Conservation (phyloP, 169 alveolate species). For the Cryptosporidium sp. region DNA sequence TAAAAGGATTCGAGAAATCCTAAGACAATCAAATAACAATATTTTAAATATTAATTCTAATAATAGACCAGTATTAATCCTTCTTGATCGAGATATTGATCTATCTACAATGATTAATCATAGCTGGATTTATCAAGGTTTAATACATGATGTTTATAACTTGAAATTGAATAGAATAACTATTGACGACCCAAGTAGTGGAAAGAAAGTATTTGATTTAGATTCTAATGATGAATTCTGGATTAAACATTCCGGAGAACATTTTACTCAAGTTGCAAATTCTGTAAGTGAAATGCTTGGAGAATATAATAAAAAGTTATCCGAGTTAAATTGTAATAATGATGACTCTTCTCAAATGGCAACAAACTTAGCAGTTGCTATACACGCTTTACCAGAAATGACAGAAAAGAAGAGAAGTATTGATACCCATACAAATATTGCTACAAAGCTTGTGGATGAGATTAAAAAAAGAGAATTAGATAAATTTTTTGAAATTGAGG, state of each 20-base stretch:
- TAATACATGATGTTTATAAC: constrained; percentile 86
- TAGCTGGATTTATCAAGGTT: constrained; percentile 90
- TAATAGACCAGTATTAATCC: constrained; percentile 85
- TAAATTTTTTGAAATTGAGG: constrained; percentile 75
- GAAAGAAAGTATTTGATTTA: constrained; percentile 71
- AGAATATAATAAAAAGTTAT: constrained; percentile 74
- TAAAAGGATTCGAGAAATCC: constrained; percentile 81
- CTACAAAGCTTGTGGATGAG: constrained; percentile 85
- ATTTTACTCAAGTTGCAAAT: constrained; percentile 79
- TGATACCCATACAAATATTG: constrained; percentile 88
- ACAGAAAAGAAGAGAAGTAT: constrained; percentile 86
- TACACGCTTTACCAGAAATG: constrained; percentile 88
- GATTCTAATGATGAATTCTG: constrained; percentile 79
- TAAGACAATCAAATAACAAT: constrained; percentile 76
- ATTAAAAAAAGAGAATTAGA: constrained; percentile 85
- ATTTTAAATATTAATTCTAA: constrained; percentile 78
- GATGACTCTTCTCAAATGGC: constrained; percentile 73
- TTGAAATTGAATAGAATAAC: constrained; percentile 83
- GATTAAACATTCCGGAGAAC: constrained; percentile 77
- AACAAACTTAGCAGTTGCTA: constrained; percentile 78
- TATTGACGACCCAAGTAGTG: constrained; percentile 23
- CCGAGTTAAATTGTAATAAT: constrained; percentile 48
- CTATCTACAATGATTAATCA: constrained; percentile 89
- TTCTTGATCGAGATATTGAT: constrained; percentile 86
- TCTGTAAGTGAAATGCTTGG: constrained; percentile 79